Conservation (phyloP, 345 rosid species). For the Dimocarpus longan region DNA sequence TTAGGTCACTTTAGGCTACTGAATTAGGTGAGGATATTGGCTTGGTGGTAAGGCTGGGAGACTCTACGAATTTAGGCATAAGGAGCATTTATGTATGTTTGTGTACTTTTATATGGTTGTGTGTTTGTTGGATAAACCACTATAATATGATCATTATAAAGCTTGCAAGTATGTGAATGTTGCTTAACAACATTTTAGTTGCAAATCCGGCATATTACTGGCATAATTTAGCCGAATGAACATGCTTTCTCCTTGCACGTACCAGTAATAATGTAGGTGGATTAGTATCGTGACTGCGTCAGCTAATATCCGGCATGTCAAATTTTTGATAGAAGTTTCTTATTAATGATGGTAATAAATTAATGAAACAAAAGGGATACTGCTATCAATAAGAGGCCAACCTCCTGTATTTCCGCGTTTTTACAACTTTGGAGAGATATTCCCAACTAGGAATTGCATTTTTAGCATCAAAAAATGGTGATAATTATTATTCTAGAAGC, state of each 20-base stretch:
- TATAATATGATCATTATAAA: not conserved
- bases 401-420: not conserved
- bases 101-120: not conserved
- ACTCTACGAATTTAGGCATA: not conserved
- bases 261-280: not conserved
- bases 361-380: not conserved
- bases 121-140: not conserved
- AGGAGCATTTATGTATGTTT: not conserved
- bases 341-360: not conserved
- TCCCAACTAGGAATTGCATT: not conserved
- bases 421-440: not conserved
- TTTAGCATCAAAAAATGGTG: not conserved
- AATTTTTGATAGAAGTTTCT: not conserved
- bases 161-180: not conserved
- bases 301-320: not conserved
- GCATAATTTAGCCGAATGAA: not conserved
- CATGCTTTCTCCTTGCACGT: not conserved
- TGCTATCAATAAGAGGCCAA: not conserved
- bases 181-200: not conserved
- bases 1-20: not conserved
- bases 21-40: too few relatives aligned
- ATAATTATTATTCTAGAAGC: not conserved
- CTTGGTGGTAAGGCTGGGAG: not conserved
- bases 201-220: not conserved
- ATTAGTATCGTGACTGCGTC: not conserved